phyloP scores from a whole-genome alignment of 345 rosid genomes.

The rapeseed (Brassica napus) region Da-Ae NC_063443.1:3027501-3028000 shows the following conservation, averaged over 20 bases:
- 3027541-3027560: background rate
- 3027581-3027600: slow-evolving; percentile 41
- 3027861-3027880: background rate
- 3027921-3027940: background rate
- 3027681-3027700: slow-evolving; percentile 6
- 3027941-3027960: background rate
- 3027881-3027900: background rate
- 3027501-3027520: background rate
- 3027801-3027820: background rate
- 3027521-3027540: slow-evolving; percentile 29
- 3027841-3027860: background rate
- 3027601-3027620: slow-evolving; percentile 37
- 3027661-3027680: slow-evolving; percentile 36
- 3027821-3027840: background rate
- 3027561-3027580: slow-evolving; percentile 22
- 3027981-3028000: background rate
- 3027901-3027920: background rate
- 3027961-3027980: background rate
- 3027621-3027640: slow-evolving; percentile 26
- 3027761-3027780: background rate
- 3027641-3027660: slow-evolving; percentile 38
- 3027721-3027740: slow-evolving; percentile 25
- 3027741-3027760: slow-evolving; percentile 9
- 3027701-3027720: background rate
- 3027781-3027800: background rate